A percentile compares a stretch with the other conserved stretches of the same genome.
Conservation (phyloP, 2,329 filamentous ascomycete genomes). For the Botryotinia narcissicola region DNA sequence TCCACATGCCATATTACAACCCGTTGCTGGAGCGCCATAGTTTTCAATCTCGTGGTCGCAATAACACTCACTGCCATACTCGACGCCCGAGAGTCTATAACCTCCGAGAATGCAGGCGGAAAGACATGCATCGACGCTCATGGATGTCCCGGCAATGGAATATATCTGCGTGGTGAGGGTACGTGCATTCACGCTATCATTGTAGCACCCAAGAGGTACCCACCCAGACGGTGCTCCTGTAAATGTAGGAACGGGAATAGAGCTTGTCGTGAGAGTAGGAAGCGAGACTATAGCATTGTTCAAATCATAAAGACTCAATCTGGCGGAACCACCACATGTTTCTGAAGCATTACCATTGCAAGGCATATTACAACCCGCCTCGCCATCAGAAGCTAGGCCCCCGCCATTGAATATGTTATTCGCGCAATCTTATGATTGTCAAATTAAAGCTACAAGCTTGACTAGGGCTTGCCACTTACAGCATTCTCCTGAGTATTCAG, state of each 20-base stretch:
- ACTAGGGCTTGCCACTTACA: slow-evolving; percentile 30
- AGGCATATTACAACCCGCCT: slow-evolving; percentile 32
- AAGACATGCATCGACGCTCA: slow-evolving; percentile 29
- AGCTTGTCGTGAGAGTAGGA: slow-evolving; percentile 14
- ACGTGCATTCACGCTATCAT: slow-evolving; percentile 28
- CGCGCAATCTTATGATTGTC: slow-evolving; percentile 22
- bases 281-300: slow-evolving; percentile 22
- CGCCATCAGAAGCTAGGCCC: slow-evolving; percentile 20
- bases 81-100: slow-evolving; percentile 37
- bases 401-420: slow-evolving; percentile 21
- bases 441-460: background rate
- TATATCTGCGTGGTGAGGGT: slow-evolving; percentile 24
- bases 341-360: slow-evolving; percentile 30
- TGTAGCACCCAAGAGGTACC: slow-evolving; percentile 29
- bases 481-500: slow-evolving; percentile 48
- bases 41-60: slow-evolving; percentile 25
- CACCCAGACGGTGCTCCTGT: slow-evolving; percentile 25
- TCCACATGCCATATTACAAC: slow-evolving; percentile 31
- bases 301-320: slow-evolving; percentile 24
- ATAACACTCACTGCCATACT: slow-evolving; percentile 38
- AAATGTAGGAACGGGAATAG: slow-evolving; percentile 16
- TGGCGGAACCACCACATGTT: slow-evolving; percentile 29
- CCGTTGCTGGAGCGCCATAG: slow-evolving; percentile 16
- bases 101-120: slow-evolving; percentile 38
- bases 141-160: slow-evolving; percentile 23